Evolutionary conservation across 2,329 filamentous ascomycete genomes (phyloP).

Genomic region (Colletotrichum simmondsii): DNA sequence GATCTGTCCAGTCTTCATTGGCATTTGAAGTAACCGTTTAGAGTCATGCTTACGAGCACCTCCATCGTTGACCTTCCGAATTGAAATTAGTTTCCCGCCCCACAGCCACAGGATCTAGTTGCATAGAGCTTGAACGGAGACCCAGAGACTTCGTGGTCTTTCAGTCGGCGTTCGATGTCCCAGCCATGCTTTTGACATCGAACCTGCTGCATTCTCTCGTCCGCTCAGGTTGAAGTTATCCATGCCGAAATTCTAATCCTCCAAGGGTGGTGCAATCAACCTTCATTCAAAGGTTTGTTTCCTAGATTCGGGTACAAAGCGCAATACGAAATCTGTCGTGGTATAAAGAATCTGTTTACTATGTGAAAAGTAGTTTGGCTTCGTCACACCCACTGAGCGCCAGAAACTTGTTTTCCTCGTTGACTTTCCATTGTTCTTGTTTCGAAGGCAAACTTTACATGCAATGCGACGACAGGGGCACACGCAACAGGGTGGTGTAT

Average conservation of each 20-base stretch:
- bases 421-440: not conserved
- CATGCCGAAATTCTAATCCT: not conserved
- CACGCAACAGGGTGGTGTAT: not conserved
- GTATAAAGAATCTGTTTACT: not conserved
- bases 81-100: conserved; percentile 17
- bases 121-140: not conserved
- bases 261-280: not conserved
- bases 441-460: not conserved
- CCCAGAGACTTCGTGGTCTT: not conserved
- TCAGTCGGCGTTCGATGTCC: not conserved
- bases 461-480: not conserved
- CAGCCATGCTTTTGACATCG: not conserved
- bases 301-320: not conserved
- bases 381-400: not conserved
- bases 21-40: not conserved
- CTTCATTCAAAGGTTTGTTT: not conserved
- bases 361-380: not conserved
- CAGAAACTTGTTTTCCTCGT: not conserved
- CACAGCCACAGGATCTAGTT: not conserved
- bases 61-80: conserved; percentile 12
- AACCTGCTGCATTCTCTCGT: not conserved
- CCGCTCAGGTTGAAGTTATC: not conserved
- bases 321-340: not conserved
- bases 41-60: too few relatives aligned
- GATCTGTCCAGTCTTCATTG: not conserved